Evolutionary conservation across 2,329 filamentous ascomycete species (phyloP), one percentile per base, ranked within the genome.

Genomic region (Neopestalotiopsis sp.): DNA sequence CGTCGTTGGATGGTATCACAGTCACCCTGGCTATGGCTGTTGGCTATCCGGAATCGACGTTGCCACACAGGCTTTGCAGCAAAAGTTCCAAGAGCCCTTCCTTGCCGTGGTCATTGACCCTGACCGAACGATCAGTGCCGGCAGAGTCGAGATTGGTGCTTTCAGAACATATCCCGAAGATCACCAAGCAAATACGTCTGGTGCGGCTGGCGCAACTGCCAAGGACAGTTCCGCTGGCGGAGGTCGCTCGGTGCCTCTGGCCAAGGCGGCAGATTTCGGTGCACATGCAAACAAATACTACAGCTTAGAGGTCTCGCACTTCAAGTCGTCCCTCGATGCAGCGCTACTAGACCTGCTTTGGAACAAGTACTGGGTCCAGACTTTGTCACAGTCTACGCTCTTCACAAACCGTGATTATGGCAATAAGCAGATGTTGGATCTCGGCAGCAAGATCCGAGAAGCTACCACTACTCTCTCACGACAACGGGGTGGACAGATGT

Each of bases 331-430:
- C 0, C 90, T 99, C 34, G 96, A 99, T 81, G 88, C 91, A 1
- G 92, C 94, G 75, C 87, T 99, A 30, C 86, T 99, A 5, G 94
- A 97, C 76, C 88, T 94, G 65, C 86, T 99, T 38, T 98, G 96
- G 96, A 97, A 98, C 85, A 98, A 98, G 81, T 99, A 99, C 85
- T 97, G 94, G 96, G 95, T 98, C 42, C 93, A 97, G 77, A 99
- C 96, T 5, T 88, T 99, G 24, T 97, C 94, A 40, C 94, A 97
- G 75, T 96, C 91, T 74, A 95, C 95, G 28, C 87, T 98, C 4
- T 91, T 97, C 75, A 94, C 94, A 68, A 98, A 97, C 77, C 92
- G 95, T 71, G 95, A 98, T 74, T 99, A 95, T 78, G 92, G 91
- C 66, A 97, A 92, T 76, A 96, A 95, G 80, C 95, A 98, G 81